Conservation (phyloP, 1,139 yeast genomes). For the Blastobotrys capitulatus region DNA sequence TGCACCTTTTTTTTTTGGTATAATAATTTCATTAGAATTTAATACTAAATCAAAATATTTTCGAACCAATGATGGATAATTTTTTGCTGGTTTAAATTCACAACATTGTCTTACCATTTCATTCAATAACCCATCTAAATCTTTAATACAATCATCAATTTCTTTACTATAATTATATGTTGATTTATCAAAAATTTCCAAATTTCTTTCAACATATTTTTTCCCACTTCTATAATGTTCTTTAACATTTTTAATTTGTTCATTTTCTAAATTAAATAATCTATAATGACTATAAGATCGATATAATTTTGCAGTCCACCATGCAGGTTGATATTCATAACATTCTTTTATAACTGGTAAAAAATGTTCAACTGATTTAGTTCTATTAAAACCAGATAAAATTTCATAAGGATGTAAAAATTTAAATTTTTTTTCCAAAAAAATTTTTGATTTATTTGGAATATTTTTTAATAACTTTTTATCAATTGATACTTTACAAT, state of each 20-base stretch:
- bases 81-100: not conserved
- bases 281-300: slow-evolving; percentile 15
- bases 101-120: slow-evolving; percentile 10
- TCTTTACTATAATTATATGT: slow-evolving; percentile 10
- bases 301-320: slow-evolving; percentile 11
- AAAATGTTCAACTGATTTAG: slow-evolving; percentile 6
- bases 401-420: slow-evolving; percentile 12
- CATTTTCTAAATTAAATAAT: not conserved
- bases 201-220: not conserved
- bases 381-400: slow-evolving; percentile 8
- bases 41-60: slow-evolving; percentile 1
- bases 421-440: not conserved
- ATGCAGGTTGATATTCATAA: slow-evolving; percentile 8
- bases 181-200: not conserved
- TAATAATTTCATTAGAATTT: not conserved
- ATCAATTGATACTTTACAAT: not conserved
- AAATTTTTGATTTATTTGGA: not conserved
- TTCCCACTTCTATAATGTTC: slow-evolving; percentile 7
- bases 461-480: not conserved
- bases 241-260: not conserved
- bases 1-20: not conserved
- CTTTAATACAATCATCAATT: slow-evolving; percentile 3
- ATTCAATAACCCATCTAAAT: slow-evolving; percentile 2
- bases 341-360: slow-evolving; percentile 12
- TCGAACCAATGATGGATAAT: slow-evolving; percentile 2